A percentile compares a stretch with the other conserved stretches of the same genome.
These are phyloP conservation scores for Penicillium sp. DNA, from an alignment of 2,329 filamentous ascomycete species.

Conservation along the genomic window DNA sequence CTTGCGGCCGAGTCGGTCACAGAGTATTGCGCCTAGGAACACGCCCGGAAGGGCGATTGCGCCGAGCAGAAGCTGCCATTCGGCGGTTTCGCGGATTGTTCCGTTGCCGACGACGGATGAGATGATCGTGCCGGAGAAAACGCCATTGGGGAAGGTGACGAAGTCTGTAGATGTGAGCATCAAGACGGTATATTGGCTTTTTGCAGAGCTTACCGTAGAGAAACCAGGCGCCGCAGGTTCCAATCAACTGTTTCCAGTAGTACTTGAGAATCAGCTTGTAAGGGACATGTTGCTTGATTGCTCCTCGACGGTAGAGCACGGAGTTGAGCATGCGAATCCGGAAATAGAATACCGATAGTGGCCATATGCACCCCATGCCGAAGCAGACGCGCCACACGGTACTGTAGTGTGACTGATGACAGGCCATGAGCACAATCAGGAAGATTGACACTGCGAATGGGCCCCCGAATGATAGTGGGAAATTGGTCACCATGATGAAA, in stretches of 20 bases:
- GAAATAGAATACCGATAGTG: slow-evolving; percentile 54
- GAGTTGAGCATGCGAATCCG: slow-evolving; percentile 52
- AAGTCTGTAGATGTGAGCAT: slow-evolving; percentile 16
- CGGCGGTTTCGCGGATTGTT: slow-evolving; percentile 42
- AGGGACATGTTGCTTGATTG: slow-evolving; percentile 50
- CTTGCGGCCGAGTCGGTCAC: slow-evolving; percentile 47
- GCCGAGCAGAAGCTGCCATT: slow-evolving; percentile 46
- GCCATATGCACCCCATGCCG: slow-evolving; percentile 47
- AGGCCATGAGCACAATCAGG: slow-evolving; percentile 43
- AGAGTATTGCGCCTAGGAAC: slow-evolving; percentile 47
- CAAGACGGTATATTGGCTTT: not conserved
- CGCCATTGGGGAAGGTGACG: slow-evolving; percentile 47
- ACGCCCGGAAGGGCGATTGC: slow-evolving; percentile 47
- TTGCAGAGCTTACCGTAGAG: slow-evolving; percentile 37
- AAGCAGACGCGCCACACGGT: slow-evolving; percentile 50
- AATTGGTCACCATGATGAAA: slow-evolving; percentile 48
- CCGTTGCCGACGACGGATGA: slow-evolving; percentile 36
- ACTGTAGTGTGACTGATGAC: slow-evolving; percentile 33
- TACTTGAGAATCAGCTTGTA: slow-evolving; percentile 49
- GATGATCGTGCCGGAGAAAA: slow-evolving; percentile 46
- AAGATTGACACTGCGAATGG: slow-evolving; percentile 45
- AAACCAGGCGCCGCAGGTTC: slow-evolving; percentile 55
- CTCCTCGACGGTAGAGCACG: slow-evolving; percentile 49
- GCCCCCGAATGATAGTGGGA: slow-evolving; percentile 39
- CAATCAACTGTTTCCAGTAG: slow-evolving; percentile 53